Base-by-base conservation (phyloP, 768 basidiomycete genomes). In the Naganishia randhawae region DNA sequence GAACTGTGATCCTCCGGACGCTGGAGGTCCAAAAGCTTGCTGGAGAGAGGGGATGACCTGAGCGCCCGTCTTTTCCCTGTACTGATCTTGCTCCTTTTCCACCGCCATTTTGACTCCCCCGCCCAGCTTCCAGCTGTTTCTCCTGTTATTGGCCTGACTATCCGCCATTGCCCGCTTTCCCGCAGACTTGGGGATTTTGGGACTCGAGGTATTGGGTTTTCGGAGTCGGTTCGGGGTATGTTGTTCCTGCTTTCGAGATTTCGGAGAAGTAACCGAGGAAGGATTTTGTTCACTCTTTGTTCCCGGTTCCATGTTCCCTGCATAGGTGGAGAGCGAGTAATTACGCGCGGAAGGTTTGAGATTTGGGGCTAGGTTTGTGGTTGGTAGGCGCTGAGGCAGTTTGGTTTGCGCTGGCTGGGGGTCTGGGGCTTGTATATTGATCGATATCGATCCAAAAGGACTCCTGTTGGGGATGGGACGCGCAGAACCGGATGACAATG, bases 171-270 rank as follows among this genome's bases (percentile, higher is more conserved):
- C 31, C n/a, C 32, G 22, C 33, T 29, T 54, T 19, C 50, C 32
- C 31, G 25, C 54, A n/a, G 54, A 35, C 27, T 39, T 57, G 17
- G 3, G 7, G 16, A 10, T 9, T 22, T 27, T 3, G 19, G 19
- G 54, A 55, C 53, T 35, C 9, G 54, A 10, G 16, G 35, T 25
- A 39, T 61, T 61, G 3, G 37, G 6, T 19, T 61, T 61, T 10
- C 57, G 35, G 5, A 61, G 57, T 27, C 57, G 57, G 33, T 61
- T 41, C 4, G 57, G 57, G 1, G 57, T 61, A 19, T 42, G 37
- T 61, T 27, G n/a, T 32, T 37, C 22, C 9, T 22, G 32, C 16
- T 54, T 33, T 29, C 53, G 41, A 13, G 41, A 3, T 42, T 42
- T 42, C 14, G 41, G 41, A 42, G 41, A 39, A 7, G 37, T 39